Conservation (phyloP, 1,284 basidiomycete species). For the Ceraceosorus bombacis region DNA sequence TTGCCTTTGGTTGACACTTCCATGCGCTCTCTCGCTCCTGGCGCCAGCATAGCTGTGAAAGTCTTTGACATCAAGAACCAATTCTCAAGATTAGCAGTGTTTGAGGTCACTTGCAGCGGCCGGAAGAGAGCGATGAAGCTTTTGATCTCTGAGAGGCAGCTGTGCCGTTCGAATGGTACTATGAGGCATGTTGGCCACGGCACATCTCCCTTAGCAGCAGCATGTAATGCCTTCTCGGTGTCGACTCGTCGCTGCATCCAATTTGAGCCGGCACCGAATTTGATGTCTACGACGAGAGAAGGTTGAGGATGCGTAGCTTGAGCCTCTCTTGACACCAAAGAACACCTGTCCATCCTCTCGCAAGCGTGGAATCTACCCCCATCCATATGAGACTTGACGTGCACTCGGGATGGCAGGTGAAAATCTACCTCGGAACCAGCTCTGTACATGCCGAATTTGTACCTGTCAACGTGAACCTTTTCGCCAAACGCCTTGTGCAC, state of each 20-base stretch:
- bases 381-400: background rate
- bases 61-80: slow-evolving; percentile 3
- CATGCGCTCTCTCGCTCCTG: background rate
- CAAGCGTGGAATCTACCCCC: slow-evolving; percentile 4
- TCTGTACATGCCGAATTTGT: slow-evolving; percentile 8
- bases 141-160: background rate
- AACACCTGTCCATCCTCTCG: slow-evolving; percentile 3
- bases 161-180: background rate
- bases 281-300: background rate
- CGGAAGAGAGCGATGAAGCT: background rate
- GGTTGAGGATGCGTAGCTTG: background rate
- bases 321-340: background rate
- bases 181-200: background rate
- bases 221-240: slow-evolving; percentile 1
- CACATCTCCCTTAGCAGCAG: background rate
- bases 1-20: background rate
- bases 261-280: background rate
- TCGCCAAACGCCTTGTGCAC: slow-evolving; percentile 3
- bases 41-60: background rate
- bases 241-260: background rate
- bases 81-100: background rate
- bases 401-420: background rate
- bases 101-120: slow-evolving; percentile 3
- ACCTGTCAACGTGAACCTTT: slow-evolving; percentile 12
- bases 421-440: background rate